These are phyloP conservation scores for Candida quercuum DNA, from an alignment of 805 yeast species.

Conservation along the genomic window DNA sequence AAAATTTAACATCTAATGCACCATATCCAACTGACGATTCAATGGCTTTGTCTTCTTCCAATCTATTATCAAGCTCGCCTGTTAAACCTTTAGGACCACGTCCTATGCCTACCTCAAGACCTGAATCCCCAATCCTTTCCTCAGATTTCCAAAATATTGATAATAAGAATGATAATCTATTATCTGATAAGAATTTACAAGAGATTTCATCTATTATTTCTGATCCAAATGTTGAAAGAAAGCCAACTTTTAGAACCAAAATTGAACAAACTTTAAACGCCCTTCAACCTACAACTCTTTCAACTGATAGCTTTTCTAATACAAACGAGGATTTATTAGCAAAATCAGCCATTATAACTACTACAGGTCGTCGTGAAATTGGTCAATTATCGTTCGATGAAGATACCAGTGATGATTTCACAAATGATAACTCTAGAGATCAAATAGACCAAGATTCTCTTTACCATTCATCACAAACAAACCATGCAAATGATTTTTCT, in stretches of 20 bases:
- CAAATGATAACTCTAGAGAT: neutral
- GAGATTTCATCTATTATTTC: neutral
- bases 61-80: conserved; percentile 1
- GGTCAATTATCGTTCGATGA: neutral
- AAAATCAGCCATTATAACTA: neutral
- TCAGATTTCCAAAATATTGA: neutral
- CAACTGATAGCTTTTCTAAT: conserved; percentile 9
- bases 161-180: conserved; percentile 4
- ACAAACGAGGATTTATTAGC: conserved; percentile 12
- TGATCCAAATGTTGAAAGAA: conserved; percentile 13
- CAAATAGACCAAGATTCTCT: neutral
- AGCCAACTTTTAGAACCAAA: conserved; percentile 21
- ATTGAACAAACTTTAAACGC: conserved; percentile 20
- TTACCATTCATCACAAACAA: too few species aligned
- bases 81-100: conserved; percentile 22
- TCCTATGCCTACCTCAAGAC: conserved; percentile 17
- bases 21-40: conserved; percentile 15
- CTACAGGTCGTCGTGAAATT: conserved; percentile 1
- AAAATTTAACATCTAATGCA: conserved; percentile 2
- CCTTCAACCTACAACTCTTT: conserved; percentile 16
- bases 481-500: neutral
- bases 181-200: conserved; percentile 12
- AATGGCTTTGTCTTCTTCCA: neutral
- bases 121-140: neutral
- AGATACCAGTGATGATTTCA: neutral